A percentile compares a stretch with the other conserved stretches of the same genome.
Conservation (phyloP, 140 eudicot genomes). For the Cichorium intybus region DNA sequence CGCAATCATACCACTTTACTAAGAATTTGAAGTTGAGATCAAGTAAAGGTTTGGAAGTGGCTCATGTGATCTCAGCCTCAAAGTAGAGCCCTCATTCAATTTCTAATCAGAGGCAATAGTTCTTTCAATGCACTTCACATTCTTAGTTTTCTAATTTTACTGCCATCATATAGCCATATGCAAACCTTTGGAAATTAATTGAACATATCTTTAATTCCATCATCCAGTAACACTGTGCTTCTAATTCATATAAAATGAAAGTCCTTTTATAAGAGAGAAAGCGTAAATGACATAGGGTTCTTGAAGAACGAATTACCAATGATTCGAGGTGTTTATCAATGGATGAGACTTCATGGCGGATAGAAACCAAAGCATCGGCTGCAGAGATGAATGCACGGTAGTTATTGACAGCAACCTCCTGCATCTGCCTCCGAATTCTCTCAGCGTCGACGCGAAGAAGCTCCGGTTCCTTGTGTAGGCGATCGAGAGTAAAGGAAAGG, state of each 20-base stretch:
- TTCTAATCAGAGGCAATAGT: conserved; percentile 6
- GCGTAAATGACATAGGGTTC: neutral
- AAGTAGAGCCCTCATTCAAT: neutral
- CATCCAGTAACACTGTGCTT: neutral
- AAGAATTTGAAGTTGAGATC: neutral
- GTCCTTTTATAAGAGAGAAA: neutral
- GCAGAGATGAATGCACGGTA: conserved; percentile 94
- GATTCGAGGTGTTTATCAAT: conserved; percentile 88
- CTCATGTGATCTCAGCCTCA: neutral
- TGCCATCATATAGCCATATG: neutral
- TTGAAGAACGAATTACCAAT: conserved; percentile 45
- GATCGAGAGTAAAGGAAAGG: conserved; percentile 97
- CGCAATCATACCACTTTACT: neutral
- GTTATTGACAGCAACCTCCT: conserved; percentile 92
- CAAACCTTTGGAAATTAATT: neutral
- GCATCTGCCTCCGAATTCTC: conserved; percentile 94
- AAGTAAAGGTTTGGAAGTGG: neutral
- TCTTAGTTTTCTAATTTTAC: conserved; percentile 4
- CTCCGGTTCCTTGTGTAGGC: conserved; percentile 99
- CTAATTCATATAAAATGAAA: neutral
- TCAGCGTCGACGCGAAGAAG: conserved; percentile 96
- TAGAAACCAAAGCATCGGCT: conserved; percentile 85
- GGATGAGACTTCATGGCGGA: conserved; percentile 71
- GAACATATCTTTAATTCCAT: conserved; percentile 1
- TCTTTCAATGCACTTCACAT: neutral